Percentiles rank a stretch among this genome's conserved stretches.
Conservation (phyloP, 805 yeast species). For the Yarrowia deformans region DNA sequence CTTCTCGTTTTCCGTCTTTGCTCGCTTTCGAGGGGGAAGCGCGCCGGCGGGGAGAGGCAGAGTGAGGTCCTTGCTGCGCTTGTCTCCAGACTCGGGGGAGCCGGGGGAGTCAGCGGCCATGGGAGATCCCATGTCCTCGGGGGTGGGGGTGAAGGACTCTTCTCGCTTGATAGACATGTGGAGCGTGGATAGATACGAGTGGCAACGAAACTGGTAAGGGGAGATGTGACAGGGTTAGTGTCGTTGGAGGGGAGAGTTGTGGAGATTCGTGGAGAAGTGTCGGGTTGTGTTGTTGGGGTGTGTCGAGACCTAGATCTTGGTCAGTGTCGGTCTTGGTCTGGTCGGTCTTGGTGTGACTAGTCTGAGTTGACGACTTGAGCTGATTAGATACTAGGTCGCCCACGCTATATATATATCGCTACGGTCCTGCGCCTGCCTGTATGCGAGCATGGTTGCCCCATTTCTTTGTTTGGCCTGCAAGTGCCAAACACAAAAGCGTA, state of each 20-base stretch:
- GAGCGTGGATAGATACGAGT: conserved; percentile 1
- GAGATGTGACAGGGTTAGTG: neutral
- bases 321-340: no score
- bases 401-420: conserved; percentile 34
- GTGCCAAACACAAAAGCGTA: conserved; percentile 21
- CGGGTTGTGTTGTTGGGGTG: neutral
- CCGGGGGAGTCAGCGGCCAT: conserved; percentile 4
- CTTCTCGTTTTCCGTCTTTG: conserved; percentile 95
- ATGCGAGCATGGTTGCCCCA: conserved; percentile 38
- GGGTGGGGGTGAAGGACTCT: conserved; percentile 37
- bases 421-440: conserved; percentile 37
- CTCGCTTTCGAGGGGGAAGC: conserved; percentile 94
- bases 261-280: neutral
- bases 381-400: conserved; percentile 1
- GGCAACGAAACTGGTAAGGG: conserved; percentile 18
- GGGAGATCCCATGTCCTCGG: conserved; percentile 30
- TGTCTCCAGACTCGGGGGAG: conserved; percentile 39
- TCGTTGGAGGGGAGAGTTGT: neutral
- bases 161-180: conserved; percentile 26
- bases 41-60: conserved; percentile 54
- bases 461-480: conserved; percentile 36
- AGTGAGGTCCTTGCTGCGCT: conserved; percentile 49
- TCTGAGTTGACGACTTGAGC: conserved; percentile 12
- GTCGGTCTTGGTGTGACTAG: neutral
- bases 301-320: no score